Evolutionary conservation across 441 rosid genomes (phyloP).

Genomic region (Populus hybrid): DNA sequence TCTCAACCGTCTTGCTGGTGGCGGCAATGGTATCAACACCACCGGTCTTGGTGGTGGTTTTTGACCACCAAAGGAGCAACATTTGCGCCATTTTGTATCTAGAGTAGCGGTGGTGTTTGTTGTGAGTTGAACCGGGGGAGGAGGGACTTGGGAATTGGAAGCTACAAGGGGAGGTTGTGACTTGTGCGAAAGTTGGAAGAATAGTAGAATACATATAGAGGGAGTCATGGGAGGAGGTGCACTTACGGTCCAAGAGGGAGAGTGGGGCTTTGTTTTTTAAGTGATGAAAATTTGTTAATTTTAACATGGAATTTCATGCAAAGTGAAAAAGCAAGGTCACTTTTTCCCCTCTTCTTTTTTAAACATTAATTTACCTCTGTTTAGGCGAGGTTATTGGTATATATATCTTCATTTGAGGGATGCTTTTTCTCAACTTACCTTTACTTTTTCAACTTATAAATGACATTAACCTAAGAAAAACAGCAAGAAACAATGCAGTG

Average conservation of each 20-base stretch:
- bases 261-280: neutral
- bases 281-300: too few species aligned
- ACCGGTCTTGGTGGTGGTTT: slow-evolving; percentile 14
- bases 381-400: too few species aligned
- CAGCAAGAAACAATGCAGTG: too few species aligned
- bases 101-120: neutral
- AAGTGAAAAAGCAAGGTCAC: neutral
- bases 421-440: too few species aligned
- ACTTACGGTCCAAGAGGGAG: neutral
- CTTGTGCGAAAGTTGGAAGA: neutral
- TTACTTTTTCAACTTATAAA: too few species aligned
- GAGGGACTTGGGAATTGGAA: neutral
- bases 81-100: slow-evolving; percentile 27
- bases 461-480: too few species aligned
- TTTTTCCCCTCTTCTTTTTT: neutral
- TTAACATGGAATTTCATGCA: neutral
- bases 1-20: neutral
- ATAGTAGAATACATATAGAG: slow-evolving; percentile 2
- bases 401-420: too few species aligned
- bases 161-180: neutral
- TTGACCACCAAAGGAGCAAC: slow-evolving; percentile 37
- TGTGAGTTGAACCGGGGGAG: neutral
- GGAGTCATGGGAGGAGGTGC: neutral
- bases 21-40: slow-evolving; percentile 2
- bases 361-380: too few species aligned